Evolutionary conservation across 352 stramenopile genomes (phyloP).

Genomic region (Globisporangium polare): DNA sequence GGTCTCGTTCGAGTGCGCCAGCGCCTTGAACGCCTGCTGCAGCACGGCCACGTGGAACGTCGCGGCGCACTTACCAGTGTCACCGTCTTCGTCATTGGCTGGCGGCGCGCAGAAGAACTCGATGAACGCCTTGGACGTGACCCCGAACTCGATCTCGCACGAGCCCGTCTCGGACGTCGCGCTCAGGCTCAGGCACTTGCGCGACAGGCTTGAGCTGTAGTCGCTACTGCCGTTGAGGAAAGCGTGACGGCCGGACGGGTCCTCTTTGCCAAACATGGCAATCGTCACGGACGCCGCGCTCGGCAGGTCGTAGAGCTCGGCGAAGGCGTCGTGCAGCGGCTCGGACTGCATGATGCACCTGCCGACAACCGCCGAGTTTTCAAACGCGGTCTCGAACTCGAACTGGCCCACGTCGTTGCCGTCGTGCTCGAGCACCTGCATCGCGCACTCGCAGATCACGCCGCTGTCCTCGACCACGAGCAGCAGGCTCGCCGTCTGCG

Average conservation of each 20-base stretch:
- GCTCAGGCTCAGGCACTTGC: conserved; percentile 58
- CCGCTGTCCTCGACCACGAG: conserved; percentile 79
- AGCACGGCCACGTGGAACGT: conserved; percentile 82
- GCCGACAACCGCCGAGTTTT: conserved; percentile 65
- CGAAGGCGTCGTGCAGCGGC: conserved; percentile 74
- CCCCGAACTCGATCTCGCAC: conserved; percentile 78
- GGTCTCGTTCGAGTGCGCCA: conserved; percentile 72
- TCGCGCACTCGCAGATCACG: conserved; percentile 82
- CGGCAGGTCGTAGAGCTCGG: conserved; percentile 80
- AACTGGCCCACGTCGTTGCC: conserved; percentile 60
- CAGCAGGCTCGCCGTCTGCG: conserved; percentile 53
- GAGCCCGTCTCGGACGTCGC: conserved; percentile 67
- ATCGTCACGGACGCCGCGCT: conserved; percentile 78
- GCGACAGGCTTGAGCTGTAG: not conserved
- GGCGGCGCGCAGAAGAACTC: conserved; percentile 61
- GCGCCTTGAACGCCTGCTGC: conserved; percentile 77
- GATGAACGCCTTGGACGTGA: conserved; percentile 72
- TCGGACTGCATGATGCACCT: conserved; percentile 83
- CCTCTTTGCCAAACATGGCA: conserved; percentile 41
- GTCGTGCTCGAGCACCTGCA: conserved; percentile 79
- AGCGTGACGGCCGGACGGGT: not conserved
- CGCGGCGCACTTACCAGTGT: conserved; percentile 26
- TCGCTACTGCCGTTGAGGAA: conserved; percentile 1
- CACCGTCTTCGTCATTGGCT: conserved; percentile 16
- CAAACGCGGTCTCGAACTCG: conserved; percentile 79